These are phyloP conservation scores for Tolypocladium ovalisporum DNA, from an alignment of 2,329 filamentous ascomycete species.

Conservation along the genomic window DNA sequence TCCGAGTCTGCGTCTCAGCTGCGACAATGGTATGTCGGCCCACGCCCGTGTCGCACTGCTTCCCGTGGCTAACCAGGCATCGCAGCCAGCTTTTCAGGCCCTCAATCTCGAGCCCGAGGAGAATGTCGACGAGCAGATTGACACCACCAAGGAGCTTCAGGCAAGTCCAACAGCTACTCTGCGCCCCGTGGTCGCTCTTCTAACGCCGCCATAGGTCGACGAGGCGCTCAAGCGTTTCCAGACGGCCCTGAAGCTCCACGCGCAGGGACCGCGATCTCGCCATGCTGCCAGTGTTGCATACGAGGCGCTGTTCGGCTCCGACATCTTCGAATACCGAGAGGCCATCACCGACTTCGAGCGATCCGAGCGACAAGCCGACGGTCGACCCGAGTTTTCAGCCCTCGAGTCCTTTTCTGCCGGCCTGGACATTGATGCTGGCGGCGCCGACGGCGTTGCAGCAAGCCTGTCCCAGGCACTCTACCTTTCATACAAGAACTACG, in stretches of 20 bases:
- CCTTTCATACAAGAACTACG: conserved; percentile 89
- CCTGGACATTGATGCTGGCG: conserved; percentile 46
- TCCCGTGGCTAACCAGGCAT: not conserved
- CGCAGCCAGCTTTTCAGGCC: conserved; percentile 62
- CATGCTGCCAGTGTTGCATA: conserved; percentile 73
- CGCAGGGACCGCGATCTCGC: conserved; percentile 70
- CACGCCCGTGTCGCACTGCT: not conserved
- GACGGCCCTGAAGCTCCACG: conserved; percentile 78
- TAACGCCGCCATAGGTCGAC: conserved; percentile 52
- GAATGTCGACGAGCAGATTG: conserved; percentile 79
- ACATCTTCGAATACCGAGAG: conserved; percentile 89
- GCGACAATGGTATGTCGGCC: conserved; percentile 1
- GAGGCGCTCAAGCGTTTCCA: conserved; percentile 95
- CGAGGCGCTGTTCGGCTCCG: conserved; percentile 72
- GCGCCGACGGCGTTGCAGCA: conserved; percentile 64
- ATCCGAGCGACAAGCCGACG: conserved; percentile 45
- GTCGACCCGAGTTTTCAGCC: conserved; percentile 25
- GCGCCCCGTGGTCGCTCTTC: not conserved
- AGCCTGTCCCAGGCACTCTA: conserved; percentile 84
- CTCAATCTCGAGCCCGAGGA: conserved; percentile 93
- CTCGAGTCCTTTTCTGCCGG: conserved; percentile 38
- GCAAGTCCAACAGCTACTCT: conserved; percentile 20
- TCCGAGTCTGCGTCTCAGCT: not conserved
- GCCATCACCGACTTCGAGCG: conserved; percentile 75
- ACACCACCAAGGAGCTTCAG: conserved; percentile 91